Base-by-base conservation (phyloP, 305 asterid species). In the Euphrasia arctica region DNA sequence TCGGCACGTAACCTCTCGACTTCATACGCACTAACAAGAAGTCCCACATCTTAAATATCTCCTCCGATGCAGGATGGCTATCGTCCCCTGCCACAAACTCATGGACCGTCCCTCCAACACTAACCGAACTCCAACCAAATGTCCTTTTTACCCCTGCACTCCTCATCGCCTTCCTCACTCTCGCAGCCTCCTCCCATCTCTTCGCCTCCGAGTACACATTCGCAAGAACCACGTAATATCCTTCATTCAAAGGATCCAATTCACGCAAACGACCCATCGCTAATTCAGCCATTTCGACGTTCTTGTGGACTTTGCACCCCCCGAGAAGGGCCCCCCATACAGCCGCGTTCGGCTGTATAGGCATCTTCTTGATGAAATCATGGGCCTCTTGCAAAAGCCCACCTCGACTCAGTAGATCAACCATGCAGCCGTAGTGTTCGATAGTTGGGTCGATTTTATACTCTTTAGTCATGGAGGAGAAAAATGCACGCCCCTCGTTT, bases 241-340 rank as follows among this genome's bases (percentile, higher is more conserved):
- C 89, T n/a, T 82, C 82, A 39, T 85, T 80, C 12, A 34, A 45
- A 14, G 83, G 83, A 59, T 83, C 90, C 28, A 84, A 48, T 58
- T 78, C 72, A 0, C 71, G 72, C 58, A 86, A 73, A 64, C 78
- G 81, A 11, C 32, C 27, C 64, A 80, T 77, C 52, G 87, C 86
- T 69, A 74, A 45, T 73, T 82, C 85, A 39, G 90, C 96, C 75
- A 86, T 70, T 68, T 78, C 82, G 10, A 79, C 45, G 74, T 86
- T 77, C 66, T 79, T 79, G 74, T 84, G 92, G 67, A 81, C 77
- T 70, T 80, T 80, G 70, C 90, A 82, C 49, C 89, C 96, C n/a
- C 88, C 90, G 14, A 89, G 84, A 67, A 86, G 77, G 11, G 96
- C 85, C n/a, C 96, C 96, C 96, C 89, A 86, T 42, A 84, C 70